Conservation (phyloP, 2,329 filamentous ascomycete genomes). For the Colletotrichum aenigma region DNA sequence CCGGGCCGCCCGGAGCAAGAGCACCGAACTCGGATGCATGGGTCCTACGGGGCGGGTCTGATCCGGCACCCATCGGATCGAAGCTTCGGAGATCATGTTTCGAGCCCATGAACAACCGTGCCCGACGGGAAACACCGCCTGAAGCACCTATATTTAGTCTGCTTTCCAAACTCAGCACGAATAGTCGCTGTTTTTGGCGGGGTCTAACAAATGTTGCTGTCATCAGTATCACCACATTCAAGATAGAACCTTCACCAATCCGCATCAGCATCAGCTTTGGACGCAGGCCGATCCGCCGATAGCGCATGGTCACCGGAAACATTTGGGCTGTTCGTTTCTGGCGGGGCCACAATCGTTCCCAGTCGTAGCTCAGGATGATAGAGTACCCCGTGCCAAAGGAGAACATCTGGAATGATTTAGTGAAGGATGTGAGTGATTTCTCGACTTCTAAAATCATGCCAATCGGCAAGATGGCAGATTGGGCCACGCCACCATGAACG, state of each 20-base stretch:
- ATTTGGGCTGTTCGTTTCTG: background rate
- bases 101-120: background rate
- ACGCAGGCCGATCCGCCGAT: background rate
- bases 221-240: background rate
- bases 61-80: background rate
- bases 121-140: background rate
- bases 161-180: background rate
- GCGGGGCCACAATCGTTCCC: background rate
- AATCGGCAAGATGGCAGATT: background rate
- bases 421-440: background rate
- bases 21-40: background rate
- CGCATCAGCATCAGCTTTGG: background rate
- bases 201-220: background rate
- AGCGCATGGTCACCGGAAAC: background rate
- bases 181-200: background rate
- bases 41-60: background rate
- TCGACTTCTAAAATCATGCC: background rate
- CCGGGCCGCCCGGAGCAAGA: background rate
- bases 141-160: background rate
- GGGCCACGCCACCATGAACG: background rate
- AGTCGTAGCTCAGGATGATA: accelerated
- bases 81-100: background rate
- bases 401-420: background rate
- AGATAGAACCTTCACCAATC: accelerated
- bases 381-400: background rate